Base-by-base conservation (phyloP, 257 asterid species). In the Scutellaria galericulata region DNA sequence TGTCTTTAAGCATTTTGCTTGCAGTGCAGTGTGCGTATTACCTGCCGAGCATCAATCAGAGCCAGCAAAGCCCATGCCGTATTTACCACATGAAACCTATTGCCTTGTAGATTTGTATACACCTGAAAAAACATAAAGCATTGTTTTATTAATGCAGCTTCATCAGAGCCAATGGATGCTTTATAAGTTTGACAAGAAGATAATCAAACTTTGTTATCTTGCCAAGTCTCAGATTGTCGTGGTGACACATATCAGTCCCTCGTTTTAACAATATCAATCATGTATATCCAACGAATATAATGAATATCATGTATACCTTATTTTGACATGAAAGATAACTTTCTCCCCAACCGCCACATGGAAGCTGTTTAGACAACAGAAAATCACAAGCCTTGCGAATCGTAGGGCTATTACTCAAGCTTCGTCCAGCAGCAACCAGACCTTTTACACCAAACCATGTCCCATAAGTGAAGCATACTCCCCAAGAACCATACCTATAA, bases 341-440 rank as follows among this genome's bases (percentile, higher is more conserved):
- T 84, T 91, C 98, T 47, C 99, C 99, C 99, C 99, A 94, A 66
- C 97, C 99, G 71, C 97, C 99, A 45, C 90, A 91, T 70, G 95
- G 85, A 55, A 88, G 87, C 77, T 94, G 97, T 66, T 94, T 94
- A 65, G 98, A 91, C 88, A 94, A 74, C 72, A 94, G 80, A 76
- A 91, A 94, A 13, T 88, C 88, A 79, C 99, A 91, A 76, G 98
- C 98, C 86, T 87, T 94, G 57, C 90, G 88, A 56, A 94, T 77
- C 58, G 85, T 75, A 68, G 90, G 65, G 86, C 88, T 84, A 78
- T 74, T 89, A 40, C 75, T 77, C 70, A 76, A 88, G 75, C 66
- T 90, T 81, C 90, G 78, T 47, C 96, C 99, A 57, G 95, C 92
- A 35, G 96, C 93, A 72, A 91, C 84, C 75, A 94, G 85, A 64